Conservation (phyloP, 2,329 filamentous ascomycete genomes). For the Phaeosphaeriaceae sp. region DNA sequence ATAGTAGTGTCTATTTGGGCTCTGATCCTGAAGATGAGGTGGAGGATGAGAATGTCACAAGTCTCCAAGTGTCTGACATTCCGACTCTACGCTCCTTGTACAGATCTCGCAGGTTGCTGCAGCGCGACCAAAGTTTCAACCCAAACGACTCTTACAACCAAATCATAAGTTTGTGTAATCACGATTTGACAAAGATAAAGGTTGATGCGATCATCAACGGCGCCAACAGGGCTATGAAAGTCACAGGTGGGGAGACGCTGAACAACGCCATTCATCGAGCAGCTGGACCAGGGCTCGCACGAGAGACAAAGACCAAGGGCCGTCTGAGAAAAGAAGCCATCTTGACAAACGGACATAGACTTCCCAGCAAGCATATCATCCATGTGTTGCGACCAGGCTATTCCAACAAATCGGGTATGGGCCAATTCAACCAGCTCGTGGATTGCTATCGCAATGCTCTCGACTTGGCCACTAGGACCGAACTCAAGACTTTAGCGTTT, state of each 20-base stretch:
- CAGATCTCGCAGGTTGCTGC: slow-evolving; percentile 29
- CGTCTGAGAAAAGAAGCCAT: slow-evolving; percentile 29
- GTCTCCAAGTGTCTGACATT: slow-evolving; percentile 27
- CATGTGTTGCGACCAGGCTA: slow-evolving; percentile 41
- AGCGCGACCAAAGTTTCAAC: slow-evolving; percentile 35
- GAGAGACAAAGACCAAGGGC: slow-evolving; percentile 24
- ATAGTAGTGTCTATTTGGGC: background rate
- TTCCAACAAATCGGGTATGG: slow-evolving; percentile 21
- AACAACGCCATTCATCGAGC: slow-evolving; percentile 36
- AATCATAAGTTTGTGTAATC: slow-evolving; percentile 37
- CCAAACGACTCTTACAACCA: slow-evolving; percentile 41
- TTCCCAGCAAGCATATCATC: slow-evolving; percentile 41
- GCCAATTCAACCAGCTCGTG: slow-evolving; percentile 36
- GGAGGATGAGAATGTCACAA: background rate
- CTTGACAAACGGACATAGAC: slow-evolving; percentile 36
- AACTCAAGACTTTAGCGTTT: slow-evolving; percentile 43
- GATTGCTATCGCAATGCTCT: slow-evolving; percentile 42
- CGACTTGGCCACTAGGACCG: slow-evolving; percentile 24
- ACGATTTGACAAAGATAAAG: slow-evolving; percentile 41
- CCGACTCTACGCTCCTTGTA: slow-evolving; percentile 40
- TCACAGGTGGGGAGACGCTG: slow-evolving; percentile 18
- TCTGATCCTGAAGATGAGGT: background rate
- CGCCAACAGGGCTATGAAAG: slow-evolving; percentile 22
- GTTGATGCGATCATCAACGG: slow-evolving; percentile 48
- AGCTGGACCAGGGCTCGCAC: slow-evolving; percentile 34